Evolutionary conservation across 148 eudicot genomes (phyloP).

Genomic region (Chenopodium formosanum): DNA sequence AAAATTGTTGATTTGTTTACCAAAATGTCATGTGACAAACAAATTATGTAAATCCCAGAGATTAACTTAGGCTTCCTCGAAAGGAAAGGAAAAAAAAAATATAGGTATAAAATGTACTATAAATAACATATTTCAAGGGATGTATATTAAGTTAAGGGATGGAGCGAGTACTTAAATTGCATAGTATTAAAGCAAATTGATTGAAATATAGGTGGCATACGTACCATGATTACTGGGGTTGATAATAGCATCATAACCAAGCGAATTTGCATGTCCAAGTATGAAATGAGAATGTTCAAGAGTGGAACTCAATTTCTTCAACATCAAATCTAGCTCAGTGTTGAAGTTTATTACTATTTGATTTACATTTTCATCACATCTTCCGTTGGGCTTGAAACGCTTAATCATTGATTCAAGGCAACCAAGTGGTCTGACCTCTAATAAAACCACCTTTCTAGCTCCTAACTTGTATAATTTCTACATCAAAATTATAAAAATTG

Average conservation of each 20-base stretch:
- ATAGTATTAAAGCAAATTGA: too few relatives aligned
- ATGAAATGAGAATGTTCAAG: slow-evolving; percentile 44
- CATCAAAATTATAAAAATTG: neutral
- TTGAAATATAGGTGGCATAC: neutral
- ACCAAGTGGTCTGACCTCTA: slow-evolving; percentile 54
- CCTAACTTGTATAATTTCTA: slow-evolving; percentile 42
- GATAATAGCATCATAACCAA: slow-evolving; percentile 43
- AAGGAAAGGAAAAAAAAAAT: too few relatives aligned
- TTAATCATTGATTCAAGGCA: slow-evolving; percentile 40
- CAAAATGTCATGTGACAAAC: too few relatives aligned
- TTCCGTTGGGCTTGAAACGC: slow-evolving; percentile 19
- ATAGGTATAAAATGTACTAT: too few relatives aligned
- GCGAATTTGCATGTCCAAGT: slow-evolving; percentile 36
- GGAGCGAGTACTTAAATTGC: too few relatives aligned
- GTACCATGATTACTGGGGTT: slow-evolving; percentile 54
- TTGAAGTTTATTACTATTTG: slow-evolving; percentile 34
- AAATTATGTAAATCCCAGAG: too few relatives aligned
- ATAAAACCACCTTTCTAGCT: slow-evolving; percentile 54
- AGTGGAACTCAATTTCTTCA: slow-evolving; percentile 38
- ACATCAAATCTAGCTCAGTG: slow-evolving; percentile 30
- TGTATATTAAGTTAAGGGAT: too few relatives aligned
- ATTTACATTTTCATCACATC: slow-evolving; percentile 48
- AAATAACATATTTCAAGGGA: too few relatives aligned
- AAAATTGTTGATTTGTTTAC: too few relatives aligned
- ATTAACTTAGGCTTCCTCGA: too few relatives aligned